Conservation (phyloP, 164 flowering plant species). For the Berberis vulgaris region DNA sequence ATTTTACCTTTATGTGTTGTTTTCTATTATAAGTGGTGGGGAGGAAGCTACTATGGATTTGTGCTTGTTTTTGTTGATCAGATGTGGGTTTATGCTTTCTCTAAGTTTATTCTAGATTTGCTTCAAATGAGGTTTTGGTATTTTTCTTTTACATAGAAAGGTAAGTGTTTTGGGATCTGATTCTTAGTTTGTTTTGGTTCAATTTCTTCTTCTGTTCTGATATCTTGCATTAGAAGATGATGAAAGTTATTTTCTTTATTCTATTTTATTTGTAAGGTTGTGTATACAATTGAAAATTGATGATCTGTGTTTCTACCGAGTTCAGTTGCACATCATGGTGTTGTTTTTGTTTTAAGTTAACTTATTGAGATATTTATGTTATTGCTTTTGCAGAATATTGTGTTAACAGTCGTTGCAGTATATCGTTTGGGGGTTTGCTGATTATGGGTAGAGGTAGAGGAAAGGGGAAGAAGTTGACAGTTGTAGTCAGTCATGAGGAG, state of each 20-base stretch:
- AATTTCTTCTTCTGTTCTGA: too few relatives aligned
- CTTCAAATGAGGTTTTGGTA: neutral
- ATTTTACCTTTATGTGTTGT: too few relatives aligned
- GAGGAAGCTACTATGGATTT: slow-evolving; percentile 2
- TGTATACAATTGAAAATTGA: too few relatives aligned
- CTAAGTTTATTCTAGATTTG: neutral
- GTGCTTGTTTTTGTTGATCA: neutral
- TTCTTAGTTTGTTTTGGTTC: too few relatives aligned
- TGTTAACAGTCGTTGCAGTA: slow-evolving; percentile 5
- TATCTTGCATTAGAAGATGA: too few relatives aligned
- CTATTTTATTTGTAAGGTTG: too few relatives aligned
- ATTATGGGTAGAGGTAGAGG: slow-evolving; percentile 83
- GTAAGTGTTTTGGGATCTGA: too few relatives aligned
- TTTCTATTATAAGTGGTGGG: neutral
- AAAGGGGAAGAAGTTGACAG: slow-evolving; percentile 54
- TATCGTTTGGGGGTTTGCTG: slow-evolving; percentile 7
- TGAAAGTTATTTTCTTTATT: too few relatives aligned
- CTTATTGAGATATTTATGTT: neutral
- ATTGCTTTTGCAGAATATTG: slow-evolving; percentile 18
- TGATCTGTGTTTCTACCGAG: neutral
- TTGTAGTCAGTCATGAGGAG: slow-evolving; percentile 42
- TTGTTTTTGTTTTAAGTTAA: neutral
- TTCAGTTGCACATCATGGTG: neutral
- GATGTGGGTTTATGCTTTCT: neutral
- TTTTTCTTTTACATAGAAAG: too few relatives aligned